Evolutionary conservation across 768 basidiomycete genomes (phyloP).

Genomic region (Tricholoma bakamatsutake): DNA sequence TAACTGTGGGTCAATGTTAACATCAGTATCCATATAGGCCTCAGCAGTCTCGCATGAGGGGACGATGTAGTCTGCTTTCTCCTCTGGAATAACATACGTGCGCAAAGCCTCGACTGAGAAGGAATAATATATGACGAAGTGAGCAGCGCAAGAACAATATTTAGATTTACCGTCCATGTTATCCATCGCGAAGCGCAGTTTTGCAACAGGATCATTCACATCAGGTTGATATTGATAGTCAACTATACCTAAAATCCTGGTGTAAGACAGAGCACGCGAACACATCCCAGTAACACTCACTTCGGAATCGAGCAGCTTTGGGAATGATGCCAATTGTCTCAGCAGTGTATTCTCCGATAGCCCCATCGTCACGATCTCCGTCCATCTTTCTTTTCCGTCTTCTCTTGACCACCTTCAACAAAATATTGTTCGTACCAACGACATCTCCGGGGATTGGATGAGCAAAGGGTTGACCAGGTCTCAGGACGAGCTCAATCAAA

Average conservation of each 20-base stretch:
- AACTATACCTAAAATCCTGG: conserved; percentile 63
- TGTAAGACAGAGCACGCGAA: not conserved
- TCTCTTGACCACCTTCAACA: conserved; percentile 78
- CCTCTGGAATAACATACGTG: conserved; percentile 61
- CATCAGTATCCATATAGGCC: conserved; percentile 19
- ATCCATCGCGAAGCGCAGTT: conserved; percentile 69
- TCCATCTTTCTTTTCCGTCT: conserved; percentile 40
- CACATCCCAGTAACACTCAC: conserved; percentile 42
- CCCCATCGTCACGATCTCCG: conserved; percentile 22
- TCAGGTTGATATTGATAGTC: conserved; percentile 89
- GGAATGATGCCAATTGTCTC: conserved; percentile 70
- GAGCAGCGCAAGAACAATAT: not conserved
- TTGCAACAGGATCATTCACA: conserved; percentile 59
- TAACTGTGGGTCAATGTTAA: conserved; percentile 50
- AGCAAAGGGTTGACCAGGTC: conserved; percentile 68
- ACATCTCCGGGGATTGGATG: conserved; percentile 85
- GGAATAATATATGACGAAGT: conserved; percentile 1
- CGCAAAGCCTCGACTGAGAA: conserved; percentile 65
- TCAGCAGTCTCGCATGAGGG: conserved; percentile 18
- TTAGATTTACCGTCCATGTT: conserved; percentile 70
- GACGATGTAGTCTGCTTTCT: conserved; percentile 57
- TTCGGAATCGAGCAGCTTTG: conserved; percentile 85
- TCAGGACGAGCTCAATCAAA: conserved; percentile 70
- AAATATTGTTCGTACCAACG: conserved; percentile 69
- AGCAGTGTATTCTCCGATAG: conserved; percentile 65